Percentiles rank a stretch among this genome's conserved stretches.
phyloP scores from a whole-genome alignment of 257 asterid species.

The Avicennia marina region DNA sequence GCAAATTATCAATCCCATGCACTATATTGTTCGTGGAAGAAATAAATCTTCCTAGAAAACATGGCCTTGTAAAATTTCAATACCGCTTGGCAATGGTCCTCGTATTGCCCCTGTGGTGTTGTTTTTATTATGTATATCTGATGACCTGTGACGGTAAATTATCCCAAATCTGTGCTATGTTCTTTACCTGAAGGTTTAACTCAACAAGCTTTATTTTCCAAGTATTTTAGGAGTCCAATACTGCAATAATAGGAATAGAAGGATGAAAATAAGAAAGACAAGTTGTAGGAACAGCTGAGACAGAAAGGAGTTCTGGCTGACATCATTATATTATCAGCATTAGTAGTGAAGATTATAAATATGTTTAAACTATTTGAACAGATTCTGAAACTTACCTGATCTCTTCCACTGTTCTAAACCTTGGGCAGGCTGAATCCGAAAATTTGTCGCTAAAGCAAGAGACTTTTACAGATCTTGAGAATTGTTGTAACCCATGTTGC shows the following conservation, averaged over 20 bases:
- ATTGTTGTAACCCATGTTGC: constrained; percentile 36
- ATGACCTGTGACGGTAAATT: not conserved
- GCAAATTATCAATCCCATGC: no score
- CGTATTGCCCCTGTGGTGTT: not conserved
- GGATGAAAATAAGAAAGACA: not conserved
- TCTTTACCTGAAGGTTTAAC: not conserved
- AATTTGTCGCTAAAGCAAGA: constrained; percentile 33
- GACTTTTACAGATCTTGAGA: constrained; percentile 39
- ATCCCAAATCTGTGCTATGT: not conserved
- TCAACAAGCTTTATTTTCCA: not conserved
- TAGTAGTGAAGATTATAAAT: not conserved
- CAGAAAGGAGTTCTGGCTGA: not conserved
- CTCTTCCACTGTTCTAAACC: constrained; percentile 3
- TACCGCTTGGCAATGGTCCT: not conserved
- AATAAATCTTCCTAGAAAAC: not conserved
- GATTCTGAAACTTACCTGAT: constrained; percentile 11
- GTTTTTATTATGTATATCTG: not conserved
- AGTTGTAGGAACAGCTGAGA: not conserved
- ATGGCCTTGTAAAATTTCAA: not conserved
- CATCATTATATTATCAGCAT: not conserved
- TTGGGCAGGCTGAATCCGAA: constrained; percentile 41
- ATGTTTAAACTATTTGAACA: not conserved
- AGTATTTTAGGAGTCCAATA: not conserved
- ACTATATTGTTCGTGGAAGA: no score
- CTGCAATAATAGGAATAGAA: not conserved